Evolutionary conservation across 257 asterid species (phyloP).

Genomic region (Capsicum chinense): DNA sequence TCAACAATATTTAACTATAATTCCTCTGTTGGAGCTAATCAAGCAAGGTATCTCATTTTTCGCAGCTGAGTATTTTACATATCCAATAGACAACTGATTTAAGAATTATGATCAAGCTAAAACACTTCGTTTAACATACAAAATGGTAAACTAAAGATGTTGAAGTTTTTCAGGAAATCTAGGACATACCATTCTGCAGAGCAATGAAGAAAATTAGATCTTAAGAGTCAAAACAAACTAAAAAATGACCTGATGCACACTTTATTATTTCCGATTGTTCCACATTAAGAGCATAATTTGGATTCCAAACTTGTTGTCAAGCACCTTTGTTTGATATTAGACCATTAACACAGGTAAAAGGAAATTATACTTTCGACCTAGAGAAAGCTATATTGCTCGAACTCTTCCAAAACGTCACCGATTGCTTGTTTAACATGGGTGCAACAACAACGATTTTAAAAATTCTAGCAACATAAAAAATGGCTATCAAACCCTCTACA

Average conservation of each 20-base stretch:
- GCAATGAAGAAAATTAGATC: too few relatives aligned
- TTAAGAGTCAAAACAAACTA: neutral
- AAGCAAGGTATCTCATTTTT: too few relatives aligned
- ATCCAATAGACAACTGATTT: neutral
- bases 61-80: neutral
- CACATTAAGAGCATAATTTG: neutral
- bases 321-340: neutral
- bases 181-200: too few relatives aligned
- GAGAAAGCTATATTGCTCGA: too few relatives aligned
- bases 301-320: neutral
- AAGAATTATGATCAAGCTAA: neutral
- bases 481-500: neutral
- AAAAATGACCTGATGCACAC: neutral
- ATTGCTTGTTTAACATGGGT: too few relatives aligned
- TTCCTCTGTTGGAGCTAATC: too few relatives aligned
- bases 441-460: too few relatives aligned
- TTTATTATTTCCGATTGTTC: neutral
- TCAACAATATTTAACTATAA: too few relatives aligned
- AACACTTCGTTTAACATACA: neutral
- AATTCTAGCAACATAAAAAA: too few relatives aligned
- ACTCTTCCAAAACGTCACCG: too few relatives aligned
- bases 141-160: neutral
- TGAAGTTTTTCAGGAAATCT: neutral
- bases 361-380: too few relatives aligned
- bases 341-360: neutral